phyloP scores from a whole-genome alignment of 257 asterid genomes.

The Forsythia viridissima region DNA sequence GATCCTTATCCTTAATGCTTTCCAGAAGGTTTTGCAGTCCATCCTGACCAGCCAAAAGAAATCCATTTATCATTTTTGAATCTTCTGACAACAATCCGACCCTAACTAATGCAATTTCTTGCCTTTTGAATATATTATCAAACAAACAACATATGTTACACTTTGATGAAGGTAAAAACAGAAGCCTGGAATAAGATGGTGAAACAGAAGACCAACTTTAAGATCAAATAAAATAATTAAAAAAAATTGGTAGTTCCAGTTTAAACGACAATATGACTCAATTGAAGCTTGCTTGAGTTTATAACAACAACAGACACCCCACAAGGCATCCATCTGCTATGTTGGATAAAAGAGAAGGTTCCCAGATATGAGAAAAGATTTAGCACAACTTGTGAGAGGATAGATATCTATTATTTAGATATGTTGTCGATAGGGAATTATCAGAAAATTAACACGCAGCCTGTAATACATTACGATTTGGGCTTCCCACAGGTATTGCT shows the following conservation, averaged over 20 bases:
- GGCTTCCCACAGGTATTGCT: not conserved
- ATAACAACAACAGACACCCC: not conserved
- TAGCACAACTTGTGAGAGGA: not conserved
- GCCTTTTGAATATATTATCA: conserved; percentile 4
- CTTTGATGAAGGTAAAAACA: not conserved
- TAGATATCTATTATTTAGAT: too few species aligned
- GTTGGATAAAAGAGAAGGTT: not conserved
- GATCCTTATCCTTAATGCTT: conserved; percentile 73
- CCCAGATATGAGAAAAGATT: not conserved
- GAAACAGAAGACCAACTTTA: conserved; percentile 4
- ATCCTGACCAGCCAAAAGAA: conserved; percentile 49
- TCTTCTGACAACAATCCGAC: conserved; percentile 1
- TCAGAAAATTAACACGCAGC: too few species aligned
- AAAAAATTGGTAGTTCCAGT: not conserved
- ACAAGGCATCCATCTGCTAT: not conserved
- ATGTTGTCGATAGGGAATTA: too few species aligned
- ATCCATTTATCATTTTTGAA: conserved; percentile 8
- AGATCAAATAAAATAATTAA: not conserved
- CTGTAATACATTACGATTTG: not conserved
- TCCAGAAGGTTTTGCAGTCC: conserved; percentile 79
- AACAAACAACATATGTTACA: not conserved
- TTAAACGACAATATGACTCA: not conserved
- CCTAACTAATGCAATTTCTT: not conserved
- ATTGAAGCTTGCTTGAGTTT: not conserved
- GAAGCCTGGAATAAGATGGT: not conserved